Base-by-base conservation (phyloP, 2,329 filamentous ascomycete species). In the Proliferodiscus dingleyae region DNA sequence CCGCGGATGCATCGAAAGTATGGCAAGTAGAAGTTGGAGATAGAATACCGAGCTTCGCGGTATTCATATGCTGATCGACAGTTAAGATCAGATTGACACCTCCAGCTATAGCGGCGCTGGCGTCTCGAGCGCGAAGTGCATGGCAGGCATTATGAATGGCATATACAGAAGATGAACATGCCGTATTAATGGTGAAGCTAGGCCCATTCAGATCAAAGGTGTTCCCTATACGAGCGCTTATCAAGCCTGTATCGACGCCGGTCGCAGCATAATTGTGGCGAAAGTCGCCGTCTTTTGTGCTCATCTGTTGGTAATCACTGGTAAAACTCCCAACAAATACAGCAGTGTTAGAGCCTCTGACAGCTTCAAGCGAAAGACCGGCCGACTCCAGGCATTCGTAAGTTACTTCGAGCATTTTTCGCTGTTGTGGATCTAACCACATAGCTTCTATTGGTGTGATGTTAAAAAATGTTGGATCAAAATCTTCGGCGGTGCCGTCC, bases 121-220 rank as follows among this genome's bases (percentile, higher is more conserved):
- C 66, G 37, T 78, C 72, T 1, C 69, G 66, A 13, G 54, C 63
- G 2, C 68, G 63, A 1, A 81, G 60, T 21, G 69, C 72, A 41
- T 74, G 69, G 15, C 71, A 71, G 1, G 74, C 77, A 24, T 73
- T 62, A 53, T 80, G 74, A 2, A 80, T 64, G 1, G 72, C 71
- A 5, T 78, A 71, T n/a, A 81, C 63, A 37, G 73, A 75, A 5
- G 72, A 73, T 28, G 74, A 78, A 58, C 78, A 81, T 23, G 75
- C 78, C 0, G 77, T 80, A 18, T 55, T 47, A 1, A 51, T 5
- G 5, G 43, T 41, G 15, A 55, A 26, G 41, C 48, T 54, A 21
- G 26, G 26, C 8, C 16, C 38, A 1, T 47, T 55, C 3, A 66
- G 39, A 26, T 64, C 55, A 13, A 63, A 62, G 18, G 63, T 60